A percentile compares a stretch with the other conserved stretches of the same genome.
Conservation (phyloP, 306 rosid species). For the Casuarina equisetifolia region DNA sequence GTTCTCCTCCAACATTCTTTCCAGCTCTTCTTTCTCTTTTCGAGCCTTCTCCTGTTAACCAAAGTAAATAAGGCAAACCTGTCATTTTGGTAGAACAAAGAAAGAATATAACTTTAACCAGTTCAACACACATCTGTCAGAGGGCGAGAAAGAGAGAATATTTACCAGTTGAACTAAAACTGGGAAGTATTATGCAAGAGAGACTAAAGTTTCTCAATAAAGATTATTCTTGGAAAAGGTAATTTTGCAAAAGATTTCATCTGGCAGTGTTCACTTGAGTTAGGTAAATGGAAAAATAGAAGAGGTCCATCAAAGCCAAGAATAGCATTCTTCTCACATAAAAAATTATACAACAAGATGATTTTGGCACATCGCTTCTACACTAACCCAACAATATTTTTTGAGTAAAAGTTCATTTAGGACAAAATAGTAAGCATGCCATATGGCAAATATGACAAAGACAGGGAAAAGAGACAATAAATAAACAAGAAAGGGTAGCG, state of each 20-base stretch:
- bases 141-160: not conserved
- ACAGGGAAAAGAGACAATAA: no score
- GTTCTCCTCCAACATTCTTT: conserved; percentile 86
- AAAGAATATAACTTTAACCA: not conserved
- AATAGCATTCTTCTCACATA: not conserved
- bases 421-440: not conserved
- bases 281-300: not conserved
- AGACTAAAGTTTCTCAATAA: not conserved
- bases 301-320: not conserved
- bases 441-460: no score
- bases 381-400: no score
- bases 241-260: not conserved
- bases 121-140: not conserved
- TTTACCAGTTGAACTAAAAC: not conserved
- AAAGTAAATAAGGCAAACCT: not conserved
- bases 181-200: not conserved
- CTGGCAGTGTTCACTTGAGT: not conserved
- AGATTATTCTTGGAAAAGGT: not conserved
- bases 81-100: not conserved
- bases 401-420: not conserved
- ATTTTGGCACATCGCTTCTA: not conserved
- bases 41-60: conserved; percentile 65
- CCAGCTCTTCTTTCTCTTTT: conserved; percentile 75
- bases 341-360: not conserved
- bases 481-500: no score